These are phyloP conservation scores for Malassezia japonica DNA, from an alignment of 1,284 basidiomycete genomes.

Conservation along the genomic window DNA sequence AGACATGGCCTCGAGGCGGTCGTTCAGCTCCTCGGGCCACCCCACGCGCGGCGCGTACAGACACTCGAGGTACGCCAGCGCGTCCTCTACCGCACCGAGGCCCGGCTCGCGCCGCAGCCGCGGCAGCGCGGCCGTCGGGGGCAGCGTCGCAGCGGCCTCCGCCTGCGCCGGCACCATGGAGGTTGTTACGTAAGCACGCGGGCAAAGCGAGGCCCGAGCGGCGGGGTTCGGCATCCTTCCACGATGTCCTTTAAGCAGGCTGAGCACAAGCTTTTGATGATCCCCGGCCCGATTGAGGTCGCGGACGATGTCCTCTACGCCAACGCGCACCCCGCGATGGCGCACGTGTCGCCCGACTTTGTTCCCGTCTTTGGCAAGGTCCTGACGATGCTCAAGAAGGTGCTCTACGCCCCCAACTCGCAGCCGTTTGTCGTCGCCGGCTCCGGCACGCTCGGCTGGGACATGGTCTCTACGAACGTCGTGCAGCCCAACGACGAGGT, in stretches of 20 bases:
- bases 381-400: slow-evolving; percentile 69
- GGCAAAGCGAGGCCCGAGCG: background rate
- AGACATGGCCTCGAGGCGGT: slow-evolving; percentile 9
- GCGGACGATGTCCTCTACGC: slow-evolving; percentile 59
- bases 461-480: slow-evolving; percentile 58
- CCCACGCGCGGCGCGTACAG: slow-evolving; percentile 1
- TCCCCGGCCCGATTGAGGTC: slow-evolving; percentile 74
- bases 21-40: background rate
- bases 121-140: slow-evolving; percentile 13
- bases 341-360: slow-evolving; percentile 82
- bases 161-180: background rate
- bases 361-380: slow-evolving; percentile 80
- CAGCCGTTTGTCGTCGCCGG: slow-evolving; percentile 71
- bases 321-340: slow-evolving; percentile 47
- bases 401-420: slow-evolving; percentile 54
- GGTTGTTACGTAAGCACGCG: slow-evolving; percentile 1
- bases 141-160: background rate
- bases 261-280: slow-evolving; percentile 49
- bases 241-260: slow-evolving; percentile 14
- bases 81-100: background rate
- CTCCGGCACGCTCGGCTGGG: slow-evolving; percentile 89
- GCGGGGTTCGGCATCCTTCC: background rate
- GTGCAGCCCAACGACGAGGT: slow-evolving; percentile 67
- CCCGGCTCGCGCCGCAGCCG: slow-evolving; percentile 11
- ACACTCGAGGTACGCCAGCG: slow-evolving; percentile 1